Base-by-base conservation (phyloP, 768 basidiomycete species). In the Termitomyces sp. region DNA sequence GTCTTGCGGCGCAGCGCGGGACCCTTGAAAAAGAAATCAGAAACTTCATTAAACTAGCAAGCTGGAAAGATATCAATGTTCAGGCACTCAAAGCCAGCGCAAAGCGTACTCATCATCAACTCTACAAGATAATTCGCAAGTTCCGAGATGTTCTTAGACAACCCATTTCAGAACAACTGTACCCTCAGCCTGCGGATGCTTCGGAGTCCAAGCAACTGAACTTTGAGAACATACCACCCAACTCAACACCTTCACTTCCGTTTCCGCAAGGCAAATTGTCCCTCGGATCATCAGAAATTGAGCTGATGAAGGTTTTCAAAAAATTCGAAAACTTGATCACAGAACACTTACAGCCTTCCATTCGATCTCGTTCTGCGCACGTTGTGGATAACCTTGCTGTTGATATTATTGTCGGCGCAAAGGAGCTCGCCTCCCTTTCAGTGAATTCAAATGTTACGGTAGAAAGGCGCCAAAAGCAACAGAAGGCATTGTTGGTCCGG, bases 41-140 rank as follows among this genome's bases (percentile, higher is more conserved):
- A 58, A 85, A 82, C 45, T 87, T 94, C 68, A 88, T 98, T 76
- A 96, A 94, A 70, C 78, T 99, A 46, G 97, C 97, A 2, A 98
- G 94, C 66, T 98, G 97, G 97, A 97, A 91, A 71, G 97, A 99
- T 67, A 77, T 94, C 67, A 99, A 98, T 65, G 90, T 98, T 10
- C 88, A 92, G 61, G 94, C 97, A 2, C 78, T 99, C 58, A 91
- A 89, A 69, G 87, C 90, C 59, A 97, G 94, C 67, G 94, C 97
- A 0, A 85, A 90, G 58, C 85, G 79, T 65, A 94, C 93, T 1
- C 97, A 99, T 69, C 87, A 86, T 58, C 92, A 95, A 61, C 76
- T 99, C 2, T 94, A 92, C 81, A 93, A 92, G 69, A 81, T 85
- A 61, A 82, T 98, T 58, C 84, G 92, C 53, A 97, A 93, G 74